Conservation (phyloP, 345 rosid species). For the Bruguiera parviflora region DNA sequence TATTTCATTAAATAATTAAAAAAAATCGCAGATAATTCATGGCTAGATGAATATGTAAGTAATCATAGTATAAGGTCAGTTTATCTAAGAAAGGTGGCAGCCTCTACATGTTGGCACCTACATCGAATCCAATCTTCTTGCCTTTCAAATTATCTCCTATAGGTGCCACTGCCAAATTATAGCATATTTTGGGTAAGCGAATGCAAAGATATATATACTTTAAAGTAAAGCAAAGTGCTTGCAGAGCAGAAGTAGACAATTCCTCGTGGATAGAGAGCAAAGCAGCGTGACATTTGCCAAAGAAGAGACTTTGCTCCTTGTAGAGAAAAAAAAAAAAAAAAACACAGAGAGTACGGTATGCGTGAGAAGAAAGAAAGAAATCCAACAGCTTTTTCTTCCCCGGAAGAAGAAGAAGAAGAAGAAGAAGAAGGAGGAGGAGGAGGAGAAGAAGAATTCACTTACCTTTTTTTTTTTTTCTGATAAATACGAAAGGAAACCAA, state of each 20-base stretch:
- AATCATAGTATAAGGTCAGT: no score
- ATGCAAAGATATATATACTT: no score
- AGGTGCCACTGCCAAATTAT: no score
- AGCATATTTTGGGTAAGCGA: no score
- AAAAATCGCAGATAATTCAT: no score
- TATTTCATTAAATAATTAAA: no score
- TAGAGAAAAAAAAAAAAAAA: background rate
- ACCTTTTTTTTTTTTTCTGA: background rate
- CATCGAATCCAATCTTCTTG: no score
- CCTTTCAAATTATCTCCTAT: no score
- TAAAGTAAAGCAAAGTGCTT: background rate
- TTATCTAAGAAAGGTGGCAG: no score
- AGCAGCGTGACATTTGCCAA: conserved; percentile 5
- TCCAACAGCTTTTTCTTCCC: conserved; percentile 6
- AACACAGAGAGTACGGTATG: conserved; percentile 6
- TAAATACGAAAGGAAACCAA: background rate
- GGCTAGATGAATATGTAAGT: no score
- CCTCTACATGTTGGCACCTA: no score
- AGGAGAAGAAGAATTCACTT: background rate
- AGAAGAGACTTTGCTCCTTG: background rate
- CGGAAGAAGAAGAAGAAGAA: background rate
- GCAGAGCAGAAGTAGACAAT: conserved; percentile 13
- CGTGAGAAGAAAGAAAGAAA: conserved; percentile 30
- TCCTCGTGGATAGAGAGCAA: conserved; percentile 19
- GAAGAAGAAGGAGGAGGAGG: background rate